Conservation (phyloP, 2,329 filamentous ascomycete species). For the Aureobasidium leucospermi region DNA sequence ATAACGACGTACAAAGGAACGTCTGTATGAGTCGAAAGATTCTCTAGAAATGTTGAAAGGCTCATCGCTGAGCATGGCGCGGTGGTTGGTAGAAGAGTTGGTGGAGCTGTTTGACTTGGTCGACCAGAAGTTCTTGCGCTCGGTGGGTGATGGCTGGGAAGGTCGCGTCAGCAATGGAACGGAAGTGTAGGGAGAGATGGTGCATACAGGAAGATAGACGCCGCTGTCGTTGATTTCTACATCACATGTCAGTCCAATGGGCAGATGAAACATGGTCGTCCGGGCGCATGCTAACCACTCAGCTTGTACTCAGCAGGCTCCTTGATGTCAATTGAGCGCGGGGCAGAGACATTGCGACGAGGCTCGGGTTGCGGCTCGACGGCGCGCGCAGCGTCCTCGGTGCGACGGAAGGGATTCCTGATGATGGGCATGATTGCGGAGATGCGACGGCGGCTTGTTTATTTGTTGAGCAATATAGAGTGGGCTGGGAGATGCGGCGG, state of each 20-base stretch:
- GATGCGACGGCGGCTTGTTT: neutral
- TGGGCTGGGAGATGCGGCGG: neutral
- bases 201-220: constrained; percentile 76
- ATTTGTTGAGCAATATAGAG: constrained; percentile 7
- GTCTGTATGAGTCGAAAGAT: constrained; percentile 92
- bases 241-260: constrained; percentile 15
- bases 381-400: constrained; percentile 30
- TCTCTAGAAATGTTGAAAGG: constrained; percentile 93
- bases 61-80: constrained; percentile 69
- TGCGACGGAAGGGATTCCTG: constrained; percentile 32
- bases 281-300: constrained; percentile 36
- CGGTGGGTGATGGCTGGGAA: constrained; percentile 72
- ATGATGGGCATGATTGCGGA: constrained; percentile 29
- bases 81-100: constrained; percentile 49
- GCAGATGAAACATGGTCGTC: constrained; percentile 1
- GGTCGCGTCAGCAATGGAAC: constrained; percentile 15
- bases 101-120: constrained; percentile 44
- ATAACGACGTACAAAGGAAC: constrained; percentile 73
- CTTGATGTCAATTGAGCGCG: constrained; percentile 37
- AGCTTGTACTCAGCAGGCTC: constrained; percentile 45
- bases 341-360: constrained; percentile 18
- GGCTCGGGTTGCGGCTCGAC: constrained; percentile 20
- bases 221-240: constrained; percentile 93
- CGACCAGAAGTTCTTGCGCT: constrained; percentile 75
- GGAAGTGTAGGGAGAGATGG: neutral